Percentiles rank a stretch among this genome's conserved stretches.
phyloP scores from a whole-genome alignment of 179 eudicot species.

The Silene vulgaris region DNA sequence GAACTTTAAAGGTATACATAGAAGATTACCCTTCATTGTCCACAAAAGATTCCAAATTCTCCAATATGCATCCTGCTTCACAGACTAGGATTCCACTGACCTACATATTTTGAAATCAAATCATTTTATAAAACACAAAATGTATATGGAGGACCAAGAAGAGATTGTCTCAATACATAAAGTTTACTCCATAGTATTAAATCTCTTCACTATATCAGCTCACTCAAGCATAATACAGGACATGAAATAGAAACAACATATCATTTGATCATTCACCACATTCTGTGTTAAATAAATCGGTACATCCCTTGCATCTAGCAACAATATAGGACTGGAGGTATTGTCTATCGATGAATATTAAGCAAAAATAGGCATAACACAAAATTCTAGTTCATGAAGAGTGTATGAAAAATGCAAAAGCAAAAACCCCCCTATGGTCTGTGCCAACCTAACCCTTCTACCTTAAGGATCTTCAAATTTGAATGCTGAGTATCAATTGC shows the following conservation, averaged over 20 bases:
- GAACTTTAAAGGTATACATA: constrained; percentile 14
- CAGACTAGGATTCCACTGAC: constrained; percentile 91
- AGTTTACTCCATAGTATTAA: not conserved
- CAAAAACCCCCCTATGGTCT: constrained; percentile 7
- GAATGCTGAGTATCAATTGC: not conserved
- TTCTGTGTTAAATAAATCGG: not conserved
- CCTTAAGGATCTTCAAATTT: not conserved
- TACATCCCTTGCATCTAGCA: constrained; percentile 1
- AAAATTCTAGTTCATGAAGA: not conserved
- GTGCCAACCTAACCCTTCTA: not conserved
- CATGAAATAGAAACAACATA: constrained; percentile 2
- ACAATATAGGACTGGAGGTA: not conserved
- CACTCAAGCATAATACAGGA: not conserved
- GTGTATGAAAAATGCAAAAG: not conserved
- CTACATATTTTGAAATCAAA: constrained; percentile 32
- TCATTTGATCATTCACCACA: constrained; percentile 8
- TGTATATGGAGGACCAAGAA: not conserved
- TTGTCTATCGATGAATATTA: not conserved
- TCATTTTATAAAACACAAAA: constrained; percentile 12
- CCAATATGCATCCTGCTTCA: constrained; percentile 99
- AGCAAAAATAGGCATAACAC: not conserved
- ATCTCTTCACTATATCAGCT: not conserved
- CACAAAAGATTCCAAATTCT: constrained; percentile 75
- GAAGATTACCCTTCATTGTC: constrained; percentile 72
- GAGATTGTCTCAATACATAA: not conserved